Evolutionary conservation across 352 stramenopile species (phyloP), one percentile per base, ranked within the genome.

Genomic region (Phytopythium litorale): DNA sequence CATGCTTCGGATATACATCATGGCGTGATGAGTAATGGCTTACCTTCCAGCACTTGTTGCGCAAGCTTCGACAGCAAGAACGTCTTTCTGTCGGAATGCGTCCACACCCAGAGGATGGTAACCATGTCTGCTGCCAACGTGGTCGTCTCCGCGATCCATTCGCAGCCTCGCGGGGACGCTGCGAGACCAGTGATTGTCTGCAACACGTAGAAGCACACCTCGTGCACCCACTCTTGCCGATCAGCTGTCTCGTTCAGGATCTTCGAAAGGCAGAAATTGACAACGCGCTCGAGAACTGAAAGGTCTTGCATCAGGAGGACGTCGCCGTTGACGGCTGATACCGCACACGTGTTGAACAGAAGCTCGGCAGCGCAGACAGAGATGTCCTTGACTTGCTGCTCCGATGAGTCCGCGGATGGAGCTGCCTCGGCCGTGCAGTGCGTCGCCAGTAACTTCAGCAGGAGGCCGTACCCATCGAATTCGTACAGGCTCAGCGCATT

Each of bases 41-140:
- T 71, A 92, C 84, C 76, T 84, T 92, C 84, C 25, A 96, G 79
- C 38, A 84, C 72, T 68, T 94, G 84, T 42, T 91, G 79, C 4
- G 70, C 70, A 33, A 90, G 79, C 61, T 91, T 89, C 6, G 76
- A 87, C 32, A 92, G 25, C 6, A 81, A 63, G 28, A 89, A 79
- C 2, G 68, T 75, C 18, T 79, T 68, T 11, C 71, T 46, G 21
- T 43, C 55, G 12, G 78, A 53, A 56, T 88, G 75, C 37, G 90
- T 88, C 83, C 81, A 94, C 16, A 88, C 55, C 85, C 85, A 94
- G 11, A 94, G 50, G 43, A 93, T 69, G 5, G 74, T 83, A 51
- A 79, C 75, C 71, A 92, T 82, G 53, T 96, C 86, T 25, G 85
- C 62, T 33, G 90, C 56, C 9, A 96, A 62, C 13, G 79, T 92